A percentile compares a stretch with the other conserved stretches of the same genome.
phyloP scores from a whole-genome alignment of 257 asterid genomes.

The Lycium ferocissimum region DNA sequence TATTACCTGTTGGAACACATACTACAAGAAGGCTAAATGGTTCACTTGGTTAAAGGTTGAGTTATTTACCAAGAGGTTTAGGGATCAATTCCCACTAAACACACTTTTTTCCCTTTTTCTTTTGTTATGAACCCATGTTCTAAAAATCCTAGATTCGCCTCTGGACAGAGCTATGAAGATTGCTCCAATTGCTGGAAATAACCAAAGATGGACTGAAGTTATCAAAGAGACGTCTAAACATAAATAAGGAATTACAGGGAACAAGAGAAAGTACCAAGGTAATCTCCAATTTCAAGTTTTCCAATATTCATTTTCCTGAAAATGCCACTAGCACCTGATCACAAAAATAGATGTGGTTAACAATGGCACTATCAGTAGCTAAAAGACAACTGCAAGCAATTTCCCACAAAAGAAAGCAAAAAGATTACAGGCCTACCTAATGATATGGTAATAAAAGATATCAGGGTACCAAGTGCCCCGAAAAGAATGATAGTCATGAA shows the following conservation, averaged over 20 bases:
- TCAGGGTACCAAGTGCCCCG: constrained; percentile 93
- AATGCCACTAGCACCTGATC: constrained; percentile 71
- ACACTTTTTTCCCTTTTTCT: no score
- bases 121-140: no score
- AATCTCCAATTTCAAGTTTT: constrained; percentile 76
- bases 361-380: not conserved
- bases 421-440: constrained; percentile 55
- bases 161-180: no score
- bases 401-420: not conserved
- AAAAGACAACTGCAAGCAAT: not conserved
- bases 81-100: no score
- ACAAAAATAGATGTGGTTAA: not conserved
- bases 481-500: constrained; percentile 84
- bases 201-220: constrained; percentile 25
- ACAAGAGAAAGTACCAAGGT: constrained; percentile 61
- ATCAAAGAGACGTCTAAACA: not conserved
- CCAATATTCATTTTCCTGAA: constrained; percentile 68
- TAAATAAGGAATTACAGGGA: not conserved
- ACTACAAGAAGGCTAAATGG: no score
- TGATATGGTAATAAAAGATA: constrained; percentile 83
- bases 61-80: no score
- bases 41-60: no score
- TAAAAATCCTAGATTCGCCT: no score
- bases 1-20: no score
- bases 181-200: constrained; percentile 85